These are phyloP conservation scores for Aspergillus terreus DNA, from an alignment of 2,329 filamentous ascomycete genomes.

Conservation along the genomic window DNA sequence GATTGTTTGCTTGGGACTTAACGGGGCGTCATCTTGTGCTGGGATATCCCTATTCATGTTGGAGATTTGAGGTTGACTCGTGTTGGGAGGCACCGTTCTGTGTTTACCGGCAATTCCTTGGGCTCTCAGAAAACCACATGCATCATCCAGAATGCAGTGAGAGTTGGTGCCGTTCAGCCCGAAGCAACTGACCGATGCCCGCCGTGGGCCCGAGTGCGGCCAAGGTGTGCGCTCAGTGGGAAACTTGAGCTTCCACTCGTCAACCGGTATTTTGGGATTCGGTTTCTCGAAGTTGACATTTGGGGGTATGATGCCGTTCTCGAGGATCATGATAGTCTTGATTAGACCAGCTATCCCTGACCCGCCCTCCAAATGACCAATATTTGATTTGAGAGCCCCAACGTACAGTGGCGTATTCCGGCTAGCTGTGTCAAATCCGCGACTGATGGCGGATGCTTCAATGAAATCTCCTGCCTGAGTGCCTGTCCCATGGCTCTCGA, in stretches of 20 bases:
- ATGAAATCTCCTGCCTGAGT: constrained; percentile 14
- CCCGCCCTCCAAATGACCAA: constrained; percentile 18
- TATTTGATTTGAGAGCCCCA: constrained; percentile 20
- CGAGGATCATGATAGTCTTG: constrained; percentile 14
- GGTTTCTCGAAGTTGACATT: constrained; percentile 17
- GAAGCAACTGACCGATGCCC: constrained; percentile 22
- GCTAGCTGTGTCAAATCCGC: background rate
- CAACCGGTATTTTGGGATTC: constrained; percentile 18
- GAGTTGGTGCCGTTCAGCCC: constrained; percentile 11
- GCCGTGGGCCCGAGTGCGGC: constrained; percentile 13
- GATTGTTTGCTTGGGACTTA: background rate
- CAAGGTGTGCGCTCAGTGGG: constrained; percentile 12
- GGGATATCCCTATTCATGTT: background rate
- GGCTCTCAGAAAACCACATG: background rate
- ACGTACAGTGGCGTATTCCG: constrained; percentile 5
- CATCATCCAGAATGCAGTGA: constrained; percentile 10
- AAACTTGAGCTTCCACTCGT: constrained; percentile 16
- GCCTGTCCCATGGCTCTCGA: constrained; percentile 42
- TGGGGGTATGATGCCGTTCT: constrained; percentile 14
- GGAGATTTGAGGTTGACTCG: background rate
- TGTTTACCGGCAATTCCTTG: background rate
- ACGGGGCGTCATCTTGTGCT: too few species aligned
- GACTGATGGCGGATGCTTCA: constrained; percentile 3
- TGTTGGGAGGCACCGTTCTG: background rate
- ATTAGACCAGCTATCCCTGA: constrained; percentile 14